Evolutionary conservation across 2,329 filamentous ascomycete species (phyloP).

Genomic region (Leptographium lundbergii): DNA sequence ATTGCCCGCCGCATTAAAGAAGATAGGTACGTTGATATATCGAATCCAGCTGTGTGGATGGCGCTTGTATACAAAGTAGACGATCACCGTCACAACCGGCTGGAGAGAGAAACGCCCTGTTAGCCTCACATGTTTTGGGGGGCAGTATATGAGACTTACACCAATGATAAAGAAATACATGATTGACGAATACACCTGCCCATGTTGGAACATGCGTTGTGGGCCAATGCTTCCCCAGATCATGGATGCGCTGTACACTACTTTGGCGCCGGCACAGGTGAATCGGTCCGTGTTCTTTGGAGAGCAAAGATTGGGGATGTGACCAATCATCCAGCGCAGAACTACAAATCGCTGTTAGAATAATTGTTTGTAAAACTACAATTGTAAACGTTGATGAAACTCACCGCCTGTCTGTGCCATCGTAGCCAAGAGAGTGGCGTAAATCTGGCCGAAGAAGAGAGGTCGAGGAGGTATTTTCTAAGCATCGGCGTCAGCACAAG

Average conservation of each 20-base stretch:
- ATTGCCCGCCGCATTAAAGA: conserved; percentile 8
- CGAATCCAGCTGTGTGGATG: conserved; percentile 6
- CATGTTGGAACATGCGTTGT: conserved; percentile 33
- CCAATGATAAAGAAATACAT: conserved; percentile 39
- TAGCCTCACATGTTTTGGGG: conserved; percentile 14
- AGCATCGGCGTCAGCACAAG: background rate
- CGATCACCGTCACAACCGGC: conserved; percentile 4
- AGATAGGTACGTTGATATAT: conserved; percentile 9
- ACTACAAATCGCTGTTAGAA: conserved; percentile 10
- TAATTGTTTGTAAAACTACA: background rate
- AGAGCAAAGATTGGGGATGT: conserved; percentile 37
- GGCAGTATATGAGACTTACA: conserved; percentile 17
- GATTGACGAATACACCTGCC: conserved; percentile 34
- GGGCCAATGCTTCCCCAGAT: conserved; percentile 43
- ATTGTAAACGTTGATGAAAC: background rate
- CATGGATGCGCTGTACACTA: conserved; percentile 43
- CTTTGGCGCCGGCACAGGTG: conserved; percentile 39
- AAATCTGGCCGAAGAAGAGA: conserved; percentile 46
- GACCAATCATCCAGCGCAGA: conserved; percentile 34
- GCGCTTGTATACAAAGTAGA: conserved; percentile 3
- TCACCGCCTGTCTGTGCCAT: conserved; percentile 17
- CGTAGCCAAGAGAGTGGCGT: conserved; percentile 41
- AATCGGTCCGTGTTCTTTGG: conserved; percentile 32
- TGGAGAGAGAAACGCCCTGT: background rate
- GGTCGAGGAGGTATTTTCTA: conserved; percentile 42